Evolutionary conservation across 176 grass and related monocot genomes (phyloP).

Genomic region (Saccharum officinarum): DNA sequence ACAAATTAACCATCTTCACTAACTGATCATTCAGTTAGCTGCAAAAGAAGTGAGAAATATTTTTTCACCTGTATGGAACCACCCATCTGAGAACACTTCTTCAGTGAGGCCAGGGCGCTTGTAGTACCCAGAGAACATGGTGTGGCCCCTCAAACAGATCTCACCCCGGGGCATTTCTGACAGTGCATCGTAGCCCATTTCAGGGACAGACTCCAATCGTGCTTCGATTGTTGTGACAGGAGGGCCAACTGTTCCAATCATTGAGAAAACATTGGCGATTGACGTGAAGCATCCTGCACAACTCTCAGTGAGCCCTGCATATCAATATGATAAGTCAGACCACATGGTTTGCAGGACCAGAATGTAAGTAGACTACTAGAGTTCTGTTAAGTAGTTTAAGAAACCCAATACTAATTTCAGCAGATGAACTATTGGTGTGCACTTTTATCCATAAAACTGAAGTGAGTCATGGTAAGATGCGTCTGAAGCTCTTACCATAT

Average conservation of each 20-base stretch:
- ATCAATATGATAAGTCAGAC: neutral
- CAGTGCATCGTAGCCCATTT: conserved; percentile 84
- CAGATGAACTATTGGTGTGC: neutral
- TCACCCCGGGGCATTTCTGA: conserved; percentile 67
- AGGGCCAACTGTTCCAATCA: conserved; percentile 83
- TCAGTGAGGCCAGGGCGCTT: conserved; percentile 69
- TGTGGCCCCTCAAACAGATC: conserved; percentile 91
- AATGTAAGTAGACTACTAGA: neutral
- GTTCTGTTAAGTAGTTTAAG: neutral
- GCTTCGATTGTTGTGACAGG: conserved; percentile 80
- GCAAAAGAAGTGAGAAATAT: neutral
- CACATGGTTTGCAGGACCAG: neutral
- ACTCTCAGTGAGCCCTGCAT: conserved; percentile 91
- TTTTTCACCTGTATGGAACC: conserved; percentile 87
- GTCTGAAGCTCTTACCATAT: conserved; percentile 62
- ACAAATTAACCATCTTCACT: neutral
- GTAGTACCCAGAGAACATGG: conserved; percentile 90
- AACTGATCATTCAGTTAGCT: neutral
- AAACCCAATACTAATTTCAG: neutral
- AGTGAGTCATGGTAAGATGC: neutral
- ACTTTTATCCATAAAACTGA: neutral
- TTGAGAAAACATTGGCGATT: conserved; percentile 74
- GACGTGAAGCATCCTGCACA: conserved; percentile 87
- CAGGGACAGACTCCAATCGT: conserved; percentile 70
- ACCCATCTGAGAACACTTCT: conserved; percentile 74